phyloP scores from a whole-genome alignment of 805 yeast genomes.

The Candida wancherniae region DNA sequence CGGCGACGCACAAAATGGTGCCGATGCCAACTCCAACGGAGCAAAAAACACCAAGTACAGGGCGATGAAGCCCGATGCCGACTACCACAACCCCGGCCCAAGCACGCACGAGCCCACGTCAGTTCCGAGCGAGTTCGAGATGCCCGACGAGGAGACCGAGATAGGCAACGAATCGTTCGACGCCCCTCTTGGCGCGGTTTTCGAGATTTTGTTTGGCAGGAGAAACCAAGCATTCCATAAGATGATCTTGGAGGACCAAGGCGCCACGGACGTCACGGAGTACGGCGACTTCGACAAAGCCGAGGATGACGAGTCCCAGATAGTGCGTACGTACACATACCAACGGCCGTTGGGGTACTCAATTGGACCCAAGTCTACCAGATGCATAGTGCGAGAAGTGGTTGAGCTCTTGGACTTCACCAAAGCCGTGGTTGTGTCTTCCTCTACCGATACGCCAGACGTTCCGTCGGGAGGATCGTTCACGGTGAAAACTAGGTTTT shows the following conservation, averaged over 20 bases:
- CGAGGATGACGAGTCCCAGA: constrained; percentile 31
- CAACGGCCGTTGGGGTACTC: constrained; percentile 61
- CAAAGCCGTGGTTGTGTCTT: constrained; percentile 45
- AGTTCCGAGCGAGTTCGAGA: constrained; percentile 6
- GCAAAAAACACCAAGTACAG: constrained; percentile 11
- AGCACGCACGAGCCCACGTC: constrained; percentile 45
- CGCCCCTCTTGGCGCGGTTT: constrained; percentile 66
- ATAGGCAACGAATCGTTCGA: constrained; percentile 48
- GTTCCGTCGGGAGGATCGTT: constrained; percentile 86
- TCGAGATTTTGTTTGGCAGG: constrained; percentile 53
- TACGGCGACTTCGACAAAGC: constrained; percentile 21
- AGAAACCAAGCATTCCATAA: constrained; percentile 44
- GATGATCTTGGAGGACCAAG: constrained; percentile 50
- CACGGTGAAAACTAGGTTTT: constrained; percentile 65
- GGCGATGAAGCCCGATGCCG: constrained; percentile 34
- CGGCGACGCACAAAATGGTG: not conserved
- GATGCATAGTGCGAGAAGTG: constrained; percentile 58
- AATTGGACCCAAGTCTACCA: constrained; percentile 74
- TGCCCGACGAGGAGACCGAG: constrained; percentile 45
- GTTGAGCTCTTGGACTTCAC: constrained; percentile 50
- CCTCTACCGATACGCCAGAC: constrained; percentile 66
- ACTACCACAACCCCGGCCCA: constrained; percentile 38
- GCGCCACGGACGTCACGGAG: constrained; percentile 55
- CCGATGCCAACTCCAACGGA: not conserved
- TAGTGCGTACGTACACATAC: constrained; percentile 50